Percentiles rank a stretch among this genome's conserved stretches.
These are phyloP conservation scores for Fusarium austroafricanum DNA, from an alignment of 2,329 filamentous ascomycete genomes.

Conservation along the genomic window DNA sequence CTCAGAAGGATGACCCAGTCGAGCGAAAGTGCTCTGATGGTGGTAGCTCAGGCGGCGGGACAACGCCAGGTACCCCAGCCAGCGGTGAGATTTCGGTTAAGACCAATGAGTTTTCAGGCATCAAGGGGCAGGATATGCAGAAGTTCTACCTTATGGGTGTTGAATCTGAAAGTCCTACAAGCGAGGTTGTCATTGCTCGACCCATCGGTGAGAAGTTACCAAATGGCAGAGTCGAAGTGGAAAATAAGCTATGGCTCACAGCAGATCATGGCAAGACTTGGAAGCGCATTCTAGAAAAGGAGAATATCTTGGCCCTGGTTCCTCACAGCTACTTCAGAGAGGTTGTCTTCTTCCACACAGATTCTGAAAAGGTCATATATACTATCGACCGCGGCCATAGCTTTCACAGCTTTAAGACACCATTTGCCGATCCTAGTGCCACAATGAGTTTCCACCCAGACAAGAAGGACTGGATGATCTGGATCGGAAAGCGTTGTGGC, in stretches of 20 bases:
- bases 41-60: constrained; percentile 46
- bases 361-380: constrained; percentile 74
- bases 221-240: constrained; percentile 49
- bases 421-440: constrained; percentile 58
- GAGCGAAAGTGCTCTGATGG: constrained; percentile 81
- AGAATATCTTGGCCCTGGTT: constrained; percentile 76
- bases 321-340: constrained; percentile 87
- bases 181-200: constrained; percentile 77
- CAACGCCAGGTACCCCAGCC: constrained; percentile 62
- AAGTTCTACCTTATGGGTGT: constrained; percentile 84
- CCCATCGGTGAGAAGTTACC: constrained; percentile 53
- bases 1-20: constrained; percentile 76
- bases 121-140: constrained; percentile 62
- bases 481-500: constrained; percentile 82
- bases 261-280: constrained; percentile 91
- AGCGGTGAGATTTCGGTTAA: constrained; percentile 74
- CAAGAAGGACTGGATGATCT: constrained; percentile 90
- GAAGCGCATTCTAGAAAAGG: constrained; percentile 75
- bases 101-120: constrained; percentile 69
- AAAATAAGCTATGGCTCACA: constrained; percentile 76
- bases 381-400: constrained; percentile 81
- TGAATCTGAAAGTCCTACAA: constrained; percentile 69
- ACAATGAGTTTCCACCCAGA: constrained; percentile 84
- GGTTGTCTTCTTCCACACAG: constrained; percentile 86
- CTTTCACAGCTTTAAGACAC: constrained; percentile 79